Conservation (phyloP, 73 alveolate species). For the Halteria grandinella region DNA sequence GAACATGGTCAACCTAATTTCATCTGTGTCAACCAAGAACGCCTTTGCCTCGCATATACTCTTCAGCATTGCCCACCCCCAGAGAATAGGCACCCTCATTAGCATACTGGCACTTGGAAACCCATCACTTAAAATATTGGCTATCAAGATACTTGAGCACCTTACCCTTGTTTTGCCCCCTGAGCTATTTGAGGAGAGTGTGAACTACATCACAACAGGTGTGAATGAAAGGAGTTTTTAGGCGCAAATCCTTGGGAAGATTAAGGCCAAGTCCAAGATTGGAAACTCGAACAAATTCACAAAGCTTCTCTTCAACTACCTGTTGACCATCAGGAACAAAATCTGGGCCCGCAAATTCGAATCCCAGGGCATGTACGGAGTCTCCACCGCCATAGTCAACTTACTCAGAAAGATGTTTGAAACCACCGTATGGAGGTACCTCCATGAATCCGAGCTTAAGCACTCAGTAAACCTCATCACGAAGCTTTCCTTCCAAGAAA, state of each 20-base stretch:
- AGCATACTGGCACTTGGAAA: conserved; percentile 41
- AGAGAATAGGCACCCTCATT: conserved; percentile 46
- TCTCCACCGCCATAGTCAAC: conserved; percentile 19
- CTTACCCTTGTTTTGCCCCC: conserved; percentile 46
- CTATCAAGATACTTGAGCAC: conserved; percentile 53
- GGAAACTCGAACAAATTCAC: conserved; percentile 36
- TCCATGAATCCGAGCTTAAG: conserved; percentile 36
- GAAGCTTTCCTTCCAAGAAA: conserved; percentile 17
- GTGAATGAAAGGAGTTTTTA: background rate
- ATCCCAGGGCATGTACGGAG: conserved; percentile 55
- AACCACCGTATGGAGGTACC: conserved; percentile 45
- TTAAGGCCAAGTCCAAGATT: background rate
- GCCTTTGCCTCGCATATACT: conserved; percentile 52
- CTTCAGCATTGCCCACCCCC: conserved; percentile 46
- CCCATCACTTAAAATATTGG: conserved; percentile 29
- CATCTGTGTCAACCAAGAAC: conserved; percentile 45
- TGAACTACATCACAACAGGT: conserved; percentile 33
- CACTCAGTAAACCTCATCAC: background rate
- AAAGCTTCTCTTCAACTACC: conserved; percentile 55
- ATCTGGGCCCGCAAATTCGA: conserved; percentile 61
- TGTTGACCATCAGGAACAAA: conserved; percentile 54
- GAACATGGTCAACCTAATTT: conserved; percentile 24
- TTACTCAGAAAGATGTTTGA: conserved; percentile 39
- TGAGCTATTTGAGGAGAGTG: conserved; percentile 62
- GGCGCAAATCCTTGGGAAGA: background rate